Evolutionary conservation across 2,329 filamentous ascomycete genomes (phyloP).

Genomic region (Dactylellina parvicollis): DNA sequence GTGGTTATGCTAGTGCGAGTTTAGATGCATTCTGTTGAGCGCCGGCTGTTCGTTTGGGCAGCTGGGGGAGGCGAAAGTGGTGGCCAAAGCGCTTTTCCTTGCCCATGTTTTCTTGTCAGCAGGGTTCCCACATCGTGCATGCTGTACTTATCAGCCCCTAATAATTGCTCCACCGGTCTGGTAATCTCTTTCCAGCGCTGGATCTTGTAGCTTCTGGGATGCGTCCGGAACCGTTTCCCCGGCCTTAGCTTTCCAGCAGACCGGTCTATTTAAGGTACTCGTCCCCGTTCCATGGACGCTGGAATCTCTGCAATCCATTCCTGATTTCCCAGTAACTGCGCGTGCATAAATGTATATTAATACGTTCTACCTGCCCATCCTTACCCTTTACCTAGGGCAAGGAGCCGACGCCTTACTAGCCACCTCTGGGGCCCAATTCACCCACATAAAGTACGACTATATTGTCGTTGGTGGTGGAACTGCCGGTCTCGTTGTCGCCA

Average conservation of each 20-base stretch:
- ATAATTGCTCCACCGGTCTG: slow-evolving; percentile 16
- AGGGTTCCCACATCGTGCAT: slow-evolving; percentile 6
- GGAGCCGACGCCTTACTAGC: background rate
- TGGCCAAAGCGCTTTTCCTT: background rate
- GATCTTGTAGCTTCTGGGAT: slow-evolving; percentile 2
- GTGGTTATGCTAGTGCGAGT: no score
- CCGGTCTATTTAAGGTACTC: slow-evolving; percentile 28
- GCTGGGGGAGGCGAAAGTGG: no score
- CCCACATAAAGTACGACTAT: slow-evolving; percentile 62
- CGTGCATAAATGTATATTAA: slow-evolving; percentile 32
- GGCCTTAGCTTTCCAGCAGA: background rate
- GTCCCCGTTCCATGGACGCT: slow-evolving; percentile 14
- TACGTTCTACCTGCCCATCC: slow-evolving; percentile 23
- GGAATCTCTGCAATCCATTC: slow-evolving; percentile 3
- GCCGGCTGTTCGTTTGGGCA: no score
- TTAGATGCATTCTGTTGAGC: no score
- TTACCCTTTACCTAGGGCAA: slow-evolving; percentile 39
- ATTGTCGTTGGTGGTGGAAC: slow-evolving; percentile 66
- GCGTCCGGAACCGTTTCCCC: slow-evolving; percentile 33
- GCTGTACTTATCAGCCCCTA: slow-evolving; percentile 28
- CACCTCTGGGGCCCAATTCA: slow-evolving; percentile 11
- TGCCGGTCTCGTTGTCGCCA: slow-evolving; percentile 65
- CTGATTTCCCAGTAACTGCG: slow-evolving; percentile 15
- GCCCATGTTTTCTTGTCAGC: slow-evolving; percentile 1
- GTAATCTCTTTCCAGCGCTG: slow-evolving; percentile 7